Conservation (phyloP, 1,284 basidiomycete genomes). For the Irpex rosettiformis region DNA sequence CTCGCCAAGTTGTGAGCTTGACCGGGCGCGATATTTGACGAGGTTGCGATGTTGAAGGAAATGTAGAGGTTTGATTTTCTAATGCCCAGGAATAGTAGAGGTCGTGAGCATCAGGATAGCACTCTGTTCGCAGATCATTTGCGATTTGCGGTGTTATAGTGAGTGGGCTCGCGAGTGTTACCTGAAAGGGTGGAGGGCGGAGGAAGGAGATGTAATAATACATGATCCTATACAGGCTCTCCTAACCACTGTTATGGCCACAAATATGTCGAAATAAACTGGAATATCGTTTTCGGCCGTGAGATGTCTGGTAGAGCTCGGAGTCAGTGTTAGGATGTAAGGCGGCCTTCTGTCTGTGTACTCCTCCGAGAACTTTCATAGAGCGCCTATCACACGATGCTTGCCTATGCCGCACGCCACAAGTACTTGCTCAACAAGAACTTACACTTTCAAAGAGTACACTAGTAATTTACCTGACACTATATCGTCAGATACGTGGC, state of each 20-base stretch:
- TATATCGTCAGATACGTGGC: no score
- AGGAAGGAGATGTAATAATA: constrained; percentile 79
- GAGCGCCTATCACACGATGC: no score
- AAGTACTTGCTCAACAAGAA: no score
- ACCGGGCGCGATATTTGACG: constrained; percentile 35
- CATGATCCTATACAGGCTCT: constrained; percentile 38
- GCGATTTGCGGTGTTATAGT: constrained; percentile 68
- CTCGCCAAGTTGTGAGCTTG: constrained; percentile 73
- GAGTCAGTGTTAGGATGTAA: no score
- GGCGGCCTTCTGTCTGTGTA: no score
- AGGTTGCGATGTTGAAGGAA: constrained; percentile 1
- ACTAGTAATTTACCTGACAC: no score
- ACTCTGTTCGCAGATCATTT: constrained; percentile 80
- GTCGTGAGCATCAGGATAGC: constrained; percentile 45
- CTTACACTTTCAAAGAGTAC: no score
- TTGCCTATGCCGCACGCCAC: no score
- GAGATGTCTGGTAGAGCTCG: no score
- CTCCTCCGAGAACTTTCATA: no score
- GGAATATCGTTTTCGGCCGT: no score
- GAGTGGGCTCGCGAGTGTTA: constrained; percentile 38
- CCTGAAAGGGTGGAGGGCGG: constrained; percentile 61
- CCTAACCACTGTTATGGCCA: background rate
- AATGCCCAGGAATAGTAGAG: constrained; percentile 34
- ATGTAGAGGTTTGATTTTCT: constrained; percentile 10
- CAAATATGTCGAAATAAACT: no score